These are phyloP conservation scores for Spiraea crenata DNA, from an alignment of 331 rosid species.

Conservation along the genomic window DNA sequence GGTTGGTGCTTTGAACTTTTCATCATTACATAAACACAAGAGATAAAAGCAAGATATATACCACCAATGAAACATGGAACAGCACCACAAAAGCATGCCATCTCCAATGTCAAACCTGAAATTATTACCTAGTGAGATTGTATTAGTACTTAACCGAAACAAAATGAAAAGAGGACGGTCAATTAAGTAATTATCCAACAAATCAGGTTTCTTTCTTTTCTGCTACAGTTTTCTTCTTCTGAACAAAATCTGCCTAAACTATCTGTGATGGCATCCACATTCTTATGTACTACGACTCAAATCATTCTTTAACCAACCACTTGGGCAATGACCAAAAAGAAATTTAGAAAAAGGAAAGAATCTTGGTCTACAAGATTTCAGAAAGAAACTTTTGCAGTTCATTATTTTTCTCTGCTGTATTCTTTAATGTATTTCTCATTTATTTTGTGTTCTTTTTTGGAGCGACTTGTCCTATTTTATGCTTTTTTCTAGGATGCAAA, in stretches of 20 bases:
- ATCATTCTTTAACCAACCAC: conserved; percentile 16
- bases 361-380: conserved; percentile 14
- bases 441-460: conserved; percentile 8
- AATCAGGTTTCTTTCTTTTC: too few species aligned
- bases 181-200: too few species aligned
- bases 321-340: conserved; percentile 22
- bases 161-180: too few species aligned
- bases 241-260: too few species aligned
- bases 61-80: not conserved
- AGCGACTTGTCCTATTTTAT: conserved; percentile 10
- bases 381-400: conserved; percentile 1
- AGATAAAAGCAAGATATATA: not conserved
- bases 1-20: conserved; percentile 26
- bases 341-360: not conserved
- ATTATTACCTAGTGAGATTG: not conserved
- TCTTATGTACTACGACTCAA: not conserved
- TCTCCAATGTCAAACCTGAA: conserved; percentile 6
- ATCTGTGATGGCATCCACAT: not conserved
- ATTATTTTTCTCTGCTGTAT: not conserved
- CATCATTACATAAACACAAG: conserved; percentile 27
- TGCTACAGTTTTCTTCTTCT: too few species aligned
- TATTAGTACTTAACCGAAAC: not conserved
- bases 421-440: conserved; percentile 9
- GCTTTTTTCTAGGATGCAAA: not conserved
- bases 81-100: conserved; percentile 11